These are phyloP conservation scores for Thielaviopsis musarum DNA, from an alignment of 2,329 filamentous ascomycete genomes.

Conservation along the genomic window DNA sequence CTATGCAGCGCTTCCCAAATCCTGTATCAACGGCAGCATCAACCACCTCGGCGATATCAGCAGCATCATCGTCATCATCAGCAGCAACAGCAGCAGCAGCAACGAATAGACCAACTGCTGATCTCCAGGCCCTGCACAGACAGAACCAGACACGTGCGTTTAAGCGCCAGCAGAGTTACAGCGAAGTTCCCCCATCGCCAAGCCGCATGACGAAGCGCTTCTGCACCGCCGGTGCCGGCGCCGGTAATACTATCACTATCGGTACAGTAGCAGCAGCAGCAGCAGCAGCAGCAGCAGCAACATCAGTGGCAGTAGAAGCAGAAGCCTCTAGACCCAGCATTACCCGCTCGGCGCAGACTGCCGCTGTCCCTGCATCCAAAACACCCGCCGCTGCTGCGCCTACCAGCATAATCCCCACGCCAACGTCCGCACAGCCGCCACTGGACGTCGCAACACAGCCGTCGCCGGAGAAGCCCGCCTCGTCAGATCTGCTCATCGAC, in stretches of 20 bases:
- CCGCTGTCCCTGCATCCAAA: not conserved
- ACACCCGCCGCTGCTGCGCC: not conserved
- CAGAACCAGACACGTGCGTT: not conserved
- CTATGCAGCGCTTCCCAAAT: not conserved
- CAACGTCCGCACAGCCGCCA: too few species aligned
- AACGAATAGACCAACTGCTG: not conserved
- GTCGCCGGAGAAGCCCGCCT: too few species aligned
- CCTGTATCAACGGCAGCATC: too few species aligned
- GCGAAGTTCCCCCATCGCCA: not conserved
- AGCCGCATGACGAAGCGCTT: not conserved
- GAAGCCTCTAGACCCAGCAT: too few species aligned
- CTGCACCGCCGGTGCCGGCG: not conserved
- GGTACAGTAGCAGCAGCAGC: too few species aligned
- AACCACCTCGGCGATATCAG: not conserved
- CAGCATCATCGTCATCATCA: not conserved
- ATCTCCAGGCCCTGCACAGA: not conserved
- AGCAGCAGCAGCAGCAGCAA: too few species aligned
- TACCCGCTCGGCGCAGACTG: too few species aligned
- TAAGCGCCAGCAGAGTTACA: not conserved
- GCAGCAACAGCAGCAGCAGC: not conserved
- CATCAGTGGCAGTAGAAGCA: too few species aligned
- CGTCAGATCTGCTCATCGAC: not conserved
- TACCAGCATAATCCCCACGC: not conserved
- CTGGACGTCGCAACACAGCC: too few species aligned
- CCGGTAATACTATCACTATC: not conserved